These are phyloP conservation scores for Dendrobium chrysotoxum DNA, from an alignment of 106 monocot species.

Conservation along the genomic window DNA sequence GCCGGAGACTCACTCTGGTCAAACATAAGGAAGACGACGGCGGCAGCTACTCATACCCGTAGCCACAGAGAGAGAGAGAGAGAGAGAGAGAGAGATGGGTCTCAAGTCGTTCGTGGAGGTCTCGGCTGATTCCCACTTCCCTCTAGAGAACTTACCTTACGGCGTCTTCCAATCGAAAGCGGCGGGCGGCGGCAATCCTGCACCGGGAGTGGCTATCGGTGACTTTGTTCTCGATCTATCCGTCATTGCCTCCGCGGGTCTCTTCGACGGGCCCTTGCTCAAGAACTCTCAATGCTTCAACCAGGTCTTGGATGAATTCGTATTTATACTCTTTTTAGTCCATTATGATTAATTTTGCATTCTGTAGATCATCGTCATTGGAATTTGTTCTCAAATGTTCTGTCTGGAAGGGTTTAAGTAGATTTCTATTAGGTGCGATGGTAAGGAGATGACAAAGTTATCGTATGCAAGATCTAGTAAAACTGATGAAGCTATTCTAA, in stretches of 20 bases:
- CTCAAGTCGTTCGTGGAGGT: conserved; percentile 82
- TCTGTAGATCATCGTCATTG: background rate
- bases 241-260: conserved; percentile 61
- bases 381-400: background rate
- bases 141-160: conserved; percentile 88
- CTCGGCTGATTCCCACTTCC: conserved; percentile 73
- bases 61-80: background rate
- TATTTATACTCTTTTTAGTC: background rate
- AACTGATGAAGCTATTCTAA: background rate
- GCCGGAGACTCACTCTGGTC: no score
- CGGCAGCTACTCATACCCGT: no score
- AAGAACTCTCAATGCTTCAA: conserved; percentile 60
- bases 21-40: no score
- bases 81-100: conserved; percentile 16
- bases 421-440: background rate
- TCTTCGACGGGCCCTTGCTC: conserved; percentile 82
- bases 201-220: conserved; percentile 83
- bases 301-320: conserved; percentile 37
- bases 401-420: background rate
- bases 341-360: background rate
- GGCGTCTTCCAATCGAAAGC: conserved; percentile 68
- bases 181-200: conserved; percentile 1
- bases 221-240: conserved; percentile 86
- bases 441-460: background rate
- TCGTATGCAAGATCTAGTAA: background rate